Evolutionary conservation across 2,329 filamentous ascomycete genomes (phyloP), one percentile per base, ranked within the genome.

Genomic region (Emmonsiellopsis sp.): DNA sequence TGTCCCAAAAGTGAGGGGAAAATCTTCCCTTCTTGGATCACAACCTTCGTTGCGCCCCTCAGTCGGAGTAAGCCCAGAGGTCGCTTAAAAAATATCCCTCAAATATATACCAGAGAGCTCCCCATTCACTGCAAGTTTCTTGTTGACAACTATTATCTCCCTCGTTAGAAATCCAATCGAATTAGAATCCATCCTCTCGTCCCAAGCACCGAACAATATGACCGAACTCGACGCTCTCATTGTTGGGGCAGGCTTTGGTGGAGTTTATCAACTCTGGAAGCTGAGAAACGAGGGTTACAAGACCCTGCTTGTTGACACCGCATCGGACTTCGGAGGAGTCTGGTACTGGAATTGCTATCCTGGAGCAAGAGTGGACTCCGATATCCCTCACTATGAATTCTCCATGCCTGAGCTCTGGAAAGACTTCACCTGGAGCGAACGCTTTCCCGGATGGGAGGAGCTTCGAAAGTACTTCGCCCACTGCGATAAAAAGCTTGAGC

Each of bases 401-500:
- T 76, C 72, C 1, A 76, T 75, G 62, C 77, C 77, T 0, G 70
- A 74, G 32, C 64, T 74, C 3, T 76, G 67, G 61, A 65, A 71
- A 20, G 67, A 70, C 45, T 80, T 71, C 69, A 68, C 47, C 58
- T 89, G 85, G 85, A 77, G 76, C 0, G 82, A 87, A 59, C 75
- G 83, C 54, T 88, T 86, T 61, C 79, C 85, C 0, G 79, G 80
- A 40, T 85, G 84, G 0, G 65, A 70, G 3, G 86, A 89, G 65
- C 88, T 89, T 55, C 70, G 76, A 7, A 76, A 80, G 13, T 89
- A 89, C 63, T 84, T 83, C 82, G 76, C 85, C 59, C 66, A 67
- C 0, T 66, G 86, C 3, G 83, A 84, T 0, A 71, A 71, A 7
- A 85, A 87, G 59, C 78, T 87, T 63, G 75, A 82, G 53, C 79